phyloP scores from a whole-genome alignment of 345 rosid genomes.

The Clausena lansium region DNA sequence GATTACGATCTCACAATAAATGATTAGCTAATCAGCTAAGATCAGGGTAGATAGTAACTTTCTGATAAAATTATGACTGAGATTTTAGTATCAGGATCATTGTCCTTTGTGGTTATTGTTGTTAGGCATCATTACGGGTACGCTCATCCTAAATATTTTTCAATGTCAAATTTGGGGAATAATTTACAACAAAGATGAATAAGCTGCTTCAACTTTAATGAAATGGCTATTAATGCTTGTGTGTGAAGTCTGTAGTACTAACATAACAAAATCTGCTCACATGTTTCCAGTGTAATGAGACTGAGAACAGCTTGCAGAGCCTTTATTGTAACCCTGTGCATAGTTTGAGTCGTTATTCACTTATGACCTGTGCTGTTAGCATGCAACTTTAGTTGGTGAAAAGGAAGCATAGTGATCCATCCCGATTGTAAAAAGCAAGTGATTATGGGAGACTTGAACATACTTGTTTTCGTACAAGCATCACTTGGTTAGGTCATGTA shows the following conservation, averaged over 20 bases:
- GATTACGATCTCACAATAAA: neutral
- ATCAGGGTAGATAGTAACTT: neutral
- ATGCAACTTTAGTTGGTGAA: conserved; percentile 10
- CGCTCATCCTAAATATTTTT: neutral
- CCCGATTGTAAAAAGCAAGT: neutral
- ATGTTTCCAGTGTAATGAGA: conserved; percentile 16
- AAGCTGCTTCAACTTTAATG: neutral
- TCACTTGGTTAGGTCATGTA: neutral
- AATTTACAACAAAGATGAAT: neutral
- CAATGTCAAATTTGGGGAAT: neutral
- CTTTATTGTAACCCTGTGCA: conserved; percentile 13
- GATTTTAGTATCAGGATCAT: neutral
- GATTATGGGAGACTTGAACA: conserved; percentile 1
- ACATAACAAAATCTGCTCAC: conserved; percentile 9
- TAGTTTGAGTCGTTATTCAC: neutral
- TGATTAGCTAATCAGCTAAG: neutral
- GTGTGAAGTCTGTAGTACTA: conserved; percentile 10
- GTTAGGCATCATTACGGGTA: neutral
- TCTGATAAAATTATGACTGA: neutral
- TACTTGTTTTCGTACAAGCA: neutral
- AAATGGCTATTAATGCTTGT: conserved; percentile 1
- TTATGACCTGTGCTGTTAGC: neutral
- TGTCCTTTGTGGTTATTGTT: neutral
- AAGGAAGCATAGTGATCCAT: conserved; percentile 2
- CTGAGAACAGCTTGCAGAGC: conserved; percentile 35